Conservation (phyloP, 257 asterid species). For the Ilex asprella region DNA sequence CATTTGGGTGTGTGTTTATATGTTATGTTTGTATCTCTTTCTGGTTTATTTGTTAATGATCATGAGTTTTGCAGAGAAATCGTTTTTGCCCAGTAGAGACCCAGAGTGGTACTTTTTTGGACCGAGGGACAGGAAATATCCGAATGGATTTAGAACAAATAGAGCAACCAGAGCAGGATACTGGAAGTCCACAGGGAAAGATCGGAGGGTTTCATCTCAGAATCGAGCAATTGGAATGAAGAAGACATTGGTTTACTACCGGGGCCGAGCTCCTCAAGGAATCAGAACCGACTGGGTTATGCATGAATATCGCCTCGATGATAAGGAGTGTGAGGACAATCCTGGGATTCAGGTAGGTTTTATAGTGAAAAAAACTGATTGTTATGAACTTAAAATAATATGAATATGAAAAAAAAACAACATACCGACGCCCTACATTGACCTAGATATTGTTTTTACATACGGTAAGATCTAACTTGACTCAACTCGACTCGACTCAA, state of each 20-base stretch:
- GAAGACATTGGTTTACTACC: conserved; percentile 82
- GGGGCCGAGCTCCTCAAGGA: conserved; percentile 96
- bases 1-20: too few relatives aligned
- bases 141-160: conserved; percentile 87
- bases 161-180: conserved; percentile 91
- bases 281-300: conserved; percentile 91
- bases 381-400: too few relatives aligned
- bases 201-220: conserved; percentile 65
- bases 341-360: conserved; percentile 77
- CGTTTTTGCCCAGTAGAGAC: conserved; percentile 88
- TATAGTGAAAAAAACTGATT: too few relatives aligned
- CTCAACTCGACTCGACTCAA: too few relatives aligned
- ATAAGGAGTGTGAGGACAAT: conserved; percentile 64
- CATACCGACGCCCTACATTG: too few relatives aligned
- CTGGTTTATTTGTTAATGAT: too few relatives aligned
- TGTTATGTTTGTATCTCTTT: too few relatives aligned
- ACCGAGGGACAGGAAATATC: conserved; percentile 94
- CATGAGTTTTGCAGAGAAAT: conserved; percentile 51
- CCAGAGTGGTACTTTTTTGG: conserved; percentile 98
- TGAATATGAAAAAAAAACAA: too few relatives aligned
- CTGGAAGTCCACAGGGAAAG: conserved; percentile 96
- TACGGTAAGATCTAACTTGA: too few relatives aligned
- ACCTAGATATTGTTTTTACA: too few relatives aligned
- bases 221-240: conserved; percentile 85
- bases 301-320: conserved; percentile 92